Percentiles rank a stretch among this genome's conserved stretches.
These are phyloP conservation scores for Emericellopsis cladophorae DNA, from an alignment of 2,329 filamentous ascomycete species.

Conservation along the genomic window DNA sequence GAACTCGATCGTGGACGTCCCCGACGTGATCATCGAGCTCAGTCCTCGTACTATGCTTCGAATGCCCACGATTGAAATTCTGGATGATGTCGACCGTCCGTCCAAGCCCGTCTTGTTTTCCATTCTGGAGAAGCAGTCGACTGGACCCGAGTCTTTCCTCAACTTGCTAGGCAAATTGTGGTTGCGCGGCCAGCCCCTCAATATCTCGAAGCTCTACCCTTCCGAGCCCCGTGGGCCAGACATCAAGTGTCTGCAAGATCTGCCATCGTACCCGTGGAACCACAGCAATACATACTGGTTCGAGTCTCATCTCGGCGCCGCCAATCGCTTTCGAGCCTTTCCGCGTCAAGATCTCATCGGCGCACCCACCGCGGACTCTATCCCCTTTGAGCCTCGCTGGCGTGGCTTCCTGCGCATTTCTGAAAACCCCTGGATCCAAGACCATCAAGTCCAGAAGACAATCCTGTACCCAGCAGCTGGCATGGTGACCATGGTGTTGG, in stretches of 20 bases:
- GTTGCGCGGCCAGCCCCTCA: slow-evolving; percentile 16
- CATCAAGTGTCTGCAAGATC: slow-evolving; percentile 24
- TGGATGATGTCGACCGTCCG: slow-evolving; percentile 7
- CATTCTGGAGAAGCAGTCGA: slow-evolving; percentile 12
- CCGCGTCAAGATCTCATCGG: slow-evolving; percentile 39
- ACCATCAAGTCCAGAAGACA: slow-evolving; percentile 37
- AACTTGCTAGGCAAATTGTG: slow-evolving; percentile 21
- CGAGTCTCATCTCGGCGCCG: slow-evolving; percentile 31
- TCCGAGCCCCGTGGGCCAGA: not conserved
- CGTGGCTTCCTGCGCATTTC: slow-evolving; percentile 32
- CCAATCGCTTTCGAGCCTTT: slow-evolving; percentile 28
- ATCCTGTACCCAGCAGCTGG: slow-evolving; percentile 38
- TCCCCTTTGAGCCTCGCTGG: slow-evolving; percentile 33
- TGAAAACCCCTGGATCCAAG: slow-evolving; percentile 38
- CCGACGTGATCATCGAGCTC: slow-evolving; percentile 26
- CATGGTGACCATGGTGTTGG: slow-evolving; percentile 34
- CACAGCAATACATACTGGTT: slow-evolving; percentile 39
- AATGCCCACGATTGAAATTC: slow-evolving; percentile 22
- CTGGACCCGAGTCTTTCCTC: slow-evolving; percentile 13
- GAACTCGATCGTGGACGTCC: slow-evolving; percentile 11
- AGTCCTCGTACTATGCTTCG: slow-evolving; percentile 23
- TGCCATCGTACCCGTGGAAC: slow-evolving; percentile 43
- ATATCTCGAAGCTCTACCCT: slow-evolving; percentile 15
- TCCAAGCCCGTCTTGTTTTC: slow-evolving; percentile 11
- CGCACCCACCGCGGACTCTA: slow-evolving; percentile 26